Percentiles rank a stretch among this genome's conserved stretches.
Conservation (phyloP, 371 early-diverging fungal genomes). For the Furculomyces boomerangus region DNA sequence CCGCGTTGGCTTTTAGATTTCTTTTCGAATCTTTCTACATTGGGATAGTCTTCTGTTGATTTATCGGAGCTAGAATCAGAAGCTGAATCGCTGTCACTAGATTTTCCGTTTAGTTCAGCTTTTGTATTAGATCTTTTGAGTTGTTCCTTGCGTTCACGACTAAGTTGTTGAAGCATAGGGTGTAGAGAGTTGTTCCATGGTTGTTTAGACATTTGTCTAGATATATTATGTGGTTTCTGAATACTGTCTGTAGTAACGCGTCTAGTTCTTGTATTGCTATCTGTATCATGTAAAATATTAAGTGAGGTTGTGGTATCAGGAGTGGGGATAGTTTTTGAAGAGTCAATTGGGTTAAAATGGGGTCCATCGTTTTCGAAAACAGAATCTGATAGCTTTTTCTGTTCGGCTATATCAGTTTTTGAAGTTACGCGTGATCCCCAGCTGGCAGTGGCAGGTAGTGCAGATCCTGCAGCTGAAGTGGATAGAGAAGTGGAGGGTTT, state of each 20-base stretch:
- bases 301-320: neutral
- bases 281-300: neutral
- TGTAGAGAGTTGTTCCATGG: neutral
- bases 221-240: neutral
- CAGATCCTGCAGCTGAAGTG: slow-evolving; percentile 7
- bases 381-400: neutral
- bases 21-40: no score
- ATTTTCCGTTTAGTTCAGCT: neutral
- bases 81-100: no score
- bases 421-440: slow-evolving; percentile 18
- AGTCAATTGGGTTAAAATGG: neutral
- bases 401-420: slow-evolving; percentile 4
- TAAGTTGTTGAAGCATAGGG: slow-evolving; percentile 4
- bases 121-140: neutral
- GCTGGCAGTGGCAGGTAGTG: slow-evolving; percentile 19
- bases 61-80: no score
- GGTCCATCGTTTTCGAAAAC: neutral
- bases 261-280: neutral
- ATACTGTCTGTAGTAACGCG: neutral
- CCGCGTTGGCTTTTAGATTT: no score
- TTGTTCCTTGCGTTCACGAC: slow-evolving; percentile 3
- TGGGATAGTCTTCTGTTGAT: no score
- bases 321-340: neutral
- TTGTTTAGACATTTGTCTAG: neutral
- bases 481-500: neutral